phyloP scores from a whole-genome alignment of 225 moss, liverwort and hornwort genomes.

The Physcomitrium patens region DNA sequence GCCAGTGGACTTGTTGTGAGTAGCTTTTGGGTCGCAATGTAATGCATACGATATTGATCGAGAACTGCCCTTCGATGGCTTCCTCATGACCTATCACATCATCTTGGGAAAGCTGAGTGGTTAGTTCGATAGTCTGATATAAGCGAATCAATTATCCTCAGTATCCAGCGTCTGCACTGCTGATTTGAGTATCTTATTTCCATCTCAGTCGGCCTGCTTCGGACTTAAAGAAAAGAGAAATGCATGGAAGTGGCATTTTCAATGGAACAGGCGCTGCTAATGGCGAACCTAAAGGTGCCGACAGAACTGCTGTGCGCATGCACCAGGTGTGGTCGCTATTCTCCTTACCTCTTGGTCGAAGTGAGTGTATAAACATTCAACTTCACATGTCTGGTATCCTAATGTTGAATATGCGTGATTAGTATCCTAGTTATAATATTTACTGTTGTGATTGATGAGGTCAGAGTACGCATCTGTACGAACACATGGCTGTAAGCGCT shows the following conservation, averaged over 20 bases:
- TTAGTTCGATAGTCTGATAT: no score
- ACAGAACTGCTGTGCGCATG: conserved; percentile 85
- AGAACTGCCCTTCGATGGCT: no score
- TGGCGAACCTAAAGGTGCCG: conserved; percentile 59
- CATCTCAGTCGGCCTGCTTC: conserved; percentile 56
- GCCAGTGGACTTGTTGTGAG: no score
- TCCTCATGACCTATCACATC: no score
- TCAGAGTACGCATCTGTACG: not conserved
- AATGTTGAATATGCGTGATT: not conserved
- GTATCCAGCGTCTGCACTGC: not conserved
- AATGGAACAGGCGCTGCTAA: conserved; percentile 50
- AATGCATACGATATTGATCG: no score
- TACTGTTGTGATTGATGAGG: not conserved
- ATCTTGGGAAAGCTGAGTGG: no score
- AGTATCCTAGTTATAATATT: not conserved
- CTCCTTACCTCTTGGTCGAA: not conserved
- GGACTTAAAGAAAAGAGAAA: conserved; percentile 88
- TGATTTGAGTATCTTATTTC: conserved; percentile 25
- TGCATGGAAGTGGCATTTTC: conserved; percentile 95
- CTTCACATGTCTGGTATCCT: not conserved
- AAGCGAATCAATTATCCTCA: no score
- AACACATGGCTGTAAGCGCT: conserved; percentile 1
- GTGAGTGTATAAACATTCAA: not conserved
- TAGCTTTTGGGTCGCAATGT: no score
- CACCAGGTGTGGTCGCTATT: conserved; percentile 53